phyloP scores from a whole-genome alignment of 2,329 filamentous ascomycete genomes.

The Fusarium vanettenii region DNA sequence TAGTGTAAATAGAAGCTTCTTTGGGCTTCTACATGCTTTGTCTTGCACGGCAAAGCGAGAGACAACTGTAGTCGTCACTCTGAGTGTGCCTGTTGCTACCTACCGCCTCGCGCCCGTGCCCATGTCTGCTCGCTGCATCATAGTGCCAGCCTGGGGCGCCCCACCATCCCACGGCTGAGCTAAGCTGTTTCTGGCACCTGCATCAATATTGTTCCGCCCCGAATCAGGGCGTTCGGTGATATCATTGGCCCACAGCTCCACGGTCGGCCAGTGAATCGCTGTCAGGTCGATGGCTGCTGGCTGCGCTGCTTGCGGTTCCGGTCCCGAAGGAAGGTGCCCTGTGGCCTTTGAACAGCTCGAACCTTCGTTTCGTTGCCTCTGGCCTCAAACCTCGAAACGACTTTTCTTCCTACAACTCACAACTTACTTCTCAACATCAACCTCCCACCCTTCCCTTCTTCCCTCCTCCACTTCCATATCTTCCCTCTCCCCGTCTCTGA shows the following conservation, averaged over 20 bases:
- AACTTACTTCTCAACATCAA: conserved; percentile 30
- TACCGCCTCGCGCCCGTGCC: conserved; percentile 24
- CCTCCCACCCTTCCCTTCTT: not conserved
- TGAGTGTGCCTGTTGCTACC: conserved; percentile 40
- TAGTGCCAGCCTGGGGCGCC: conserved; percentile 33
- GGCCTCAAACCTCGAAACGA: conserved; percentile 26
- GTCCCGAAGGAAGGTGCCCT: conserved; percentile 40
- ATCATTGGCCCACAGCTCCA: conserved; percentile 50
- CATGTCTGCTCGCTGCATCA: conserved; percentile 36
- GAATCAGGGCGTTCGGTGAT: conserved; percentile 41
- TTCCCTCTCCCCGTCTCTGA: conserved; percentile 2
- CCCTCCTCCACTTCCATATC: not conserved
- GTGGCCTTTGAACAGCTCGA: conserved; percentile 45
- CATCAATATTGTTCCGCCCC: conserved; percentile 53
- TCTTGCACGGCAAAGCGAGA: conserved; percentile 3
- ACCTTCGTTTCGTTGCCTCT: conserved; percentile 41
- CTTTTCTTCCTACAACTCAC: conserved; percentile 35
- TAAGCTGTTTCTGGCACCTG: conserved; percentile 38
- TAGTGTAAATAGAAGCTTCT: conserved; percentile 35
- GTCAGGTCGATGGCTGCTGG: conserved; percentile 22
- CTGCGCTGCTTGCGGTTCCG: conserved; percentile 34
- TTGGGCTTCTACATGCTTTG: conserved; percentile 38
- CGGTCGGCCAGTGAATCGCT: conserved; percentile 45
- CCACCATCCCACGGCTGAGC: conserved; percentile 39
- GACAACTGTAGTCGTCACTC: conserved; percentile 40